These are phyloP conservation scores for Davidsoniella virescens DNA, from an alignment of 2,329 filamentous ascomycete genomes.

Conservation along the genomic window DNA sequence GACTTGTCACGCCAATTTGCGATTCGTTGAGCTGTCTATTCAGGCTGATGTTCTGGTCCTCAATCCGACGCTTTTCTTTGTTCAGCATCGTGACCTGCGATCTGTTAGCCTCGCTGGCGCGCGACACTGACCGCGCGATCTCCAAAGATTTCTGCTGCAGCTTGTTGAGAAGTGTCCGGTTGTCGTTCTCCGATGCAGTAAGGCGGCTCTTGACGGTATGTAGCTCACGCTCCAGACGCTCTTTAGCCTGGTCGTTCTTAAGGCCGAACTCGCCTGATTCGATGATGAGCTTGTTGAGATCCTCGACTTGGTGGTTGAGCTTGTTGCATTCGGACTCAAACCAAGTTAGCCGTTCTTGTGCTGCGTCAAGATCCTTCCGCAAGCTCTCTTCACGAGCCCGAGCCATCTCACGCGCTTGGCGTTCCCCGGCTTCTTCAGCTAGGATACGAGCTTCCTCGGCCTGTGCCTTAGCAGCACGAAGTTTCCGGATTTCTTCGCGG, in stretches of 20 bases:
- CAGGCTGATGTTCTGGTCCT: constrained; percentile 68
- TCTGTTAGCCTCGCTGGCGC: constrained; percentile 68
- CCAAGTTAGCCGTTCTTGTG: constrained; percentile 58
- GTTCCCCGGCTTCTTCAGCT: constrained; percentile 66
- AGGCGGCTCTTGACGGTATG: constrained; percentile 81
- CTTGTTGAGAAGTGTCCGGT: constrained; percentile 87
- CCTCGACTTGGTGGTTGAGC: constrained; percentile 65
- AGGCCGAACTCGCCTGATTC: constrained; percentile 80
- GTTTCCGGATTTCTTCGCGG: constrained; percentile 64
- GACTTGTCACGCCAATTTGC: constrained; percentile 62
- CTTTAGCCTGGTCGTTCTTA: constrained; percentile 85
- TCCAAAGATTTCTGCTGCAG: constrained; percentile 94
- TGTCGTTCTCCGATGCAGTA: constrained; percentile 88
- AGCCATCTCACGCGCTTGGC: constrained; percentile 59
- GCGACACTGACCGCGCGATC: constrained; percentile 77
- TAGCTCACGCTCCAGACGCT: constrained; percentile 78
- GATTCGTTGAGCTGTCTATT: constrained; percentile 73
- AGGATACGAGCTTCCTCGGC: constrained; percentile 74
- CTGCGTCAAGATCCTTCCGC: constrained; percentile 64
- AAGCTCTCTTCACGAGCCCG: constrained; percentile 66
- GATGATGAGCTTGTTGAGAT: constrained; percentile 71
- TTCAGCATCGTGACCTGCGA: constrained; percentile 61
- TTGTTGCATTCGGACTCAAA: constrained; percentile 65
- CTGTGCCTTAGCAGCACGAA: constrained; percentile 69
- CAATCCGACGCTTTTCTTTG: constrained; percentile 64